Base-by-base conservation (phyloP, 441 rosid genomes). In the Syzygium malaccense region DNA sequence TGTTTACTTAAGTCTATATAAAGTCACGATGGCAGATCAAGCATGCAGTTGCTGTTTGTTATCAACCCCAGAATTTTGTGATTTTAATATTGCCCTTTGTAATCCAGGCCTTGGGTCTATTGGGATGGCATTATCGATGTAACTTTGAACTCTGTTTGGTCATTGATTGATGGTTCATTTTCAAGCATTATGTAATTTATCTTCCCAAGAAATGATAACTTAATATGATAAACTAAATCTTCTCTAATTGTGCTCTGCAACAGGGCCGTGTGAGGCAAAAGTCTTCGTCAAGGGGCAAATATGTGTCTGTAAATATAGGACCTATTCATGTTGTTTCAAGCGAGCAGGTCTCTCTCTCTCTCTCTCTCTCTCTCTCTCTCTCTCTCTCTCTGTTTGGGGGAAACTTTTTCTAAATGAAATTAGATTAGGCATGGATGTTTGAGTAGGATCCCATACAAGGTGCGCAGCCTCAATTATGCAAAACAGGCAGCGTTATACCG, bases 281-380 rank as follows among this genome's bases (percentile, higher is more conserved):
- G 90, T 87, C 97, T 87, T 98, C 99, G 85, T 94, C 98, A 19
- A 94, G 97, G 91, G 99, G 99, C 86, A 97, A 97, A 92, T 97
- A 98, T 86, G 98, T 98, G 7, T 98, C 99, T 25, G 99, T 98
- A 88, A 98, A 97, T 91, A 98, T 98, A 80, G 99, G 99, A 87
- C 99, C 99, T 66, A 93, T 98, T 60, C 96, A 92, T 89, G 99
- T 98, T 86, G 91, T 92, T 88, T 98, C 99, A 89, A 98, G 99
- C 62, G 99, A 98, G 92, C 98, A 98, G 99, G 99, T 96, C 56
- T 85, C 64, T 91, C 89, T 88, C 90, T 91, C 87, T 90, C 80
- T 83, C 90, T 75, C 92, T 86, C 89, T 84, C 86, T 58, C 86
- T 32, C 89, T 58, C 86, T 83, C 66, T 14, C 71, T 71, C 80